These are phyloP conservation scores for Clathrospora elynae DNA, from an alignment of 2,329 filamentous ascomycete genomes.

Conservation along the genomic window DNA sequence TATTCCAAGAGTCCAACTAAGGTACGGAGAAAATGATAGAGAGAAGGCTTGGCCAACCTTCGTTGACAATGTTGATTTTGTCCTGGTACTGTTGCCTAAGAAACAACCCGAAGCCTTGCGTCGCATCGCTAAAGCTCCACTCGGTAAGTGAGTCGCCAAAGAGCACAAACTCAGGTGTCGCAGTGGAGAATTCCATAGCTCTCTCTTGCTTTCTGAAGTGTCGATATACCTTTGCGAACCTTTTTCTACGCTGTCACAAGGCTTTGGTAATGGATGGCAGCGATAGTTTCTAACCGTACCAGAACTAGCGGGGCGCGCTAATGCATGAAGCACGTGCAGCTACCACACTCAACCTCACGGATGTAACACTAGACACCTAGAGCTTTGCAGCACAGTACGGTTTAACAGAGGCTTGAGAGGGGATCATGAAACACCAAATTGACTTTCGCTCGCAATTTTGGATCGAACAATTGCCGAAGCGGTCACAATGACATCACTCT, in stretches of 20 bases:
- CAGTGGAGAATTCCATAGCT: background rate
- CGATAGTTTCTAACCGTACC: background rate
- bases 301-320: constrained; percentile 6
- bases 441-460: too few species aligned
- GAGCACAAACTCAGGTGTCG: constrained; percentile 35
- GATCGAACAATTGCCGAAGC: constrained; percentile 1
- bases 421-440: background rate
- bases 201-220: background rate
- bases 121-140: constrained; percentile 38
- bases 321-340: constrained; percentile 8
- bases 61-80: constrained; percentile 36
- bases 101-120: constrained; percentile 38
- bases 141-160: constrained; percentile 46
- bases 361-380: background rate
- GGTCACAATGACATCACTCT: constrained; percentile 29
- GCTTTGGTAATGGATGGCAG: background rate
- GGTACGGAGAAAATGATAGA: background rate
- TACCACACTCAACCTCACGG: background rate
- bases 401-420: too few species aligned
- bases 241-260: background rate
- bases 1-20: too few species aligned
- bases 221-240: background rate
- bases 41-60: constrained; percentile 29
- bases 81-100: constrained; percentile 33
- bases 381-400: too few species aligned